phyloP scores from a whole-genome alignment of 2,329 filamentous ascomycete genomes.

The Cladophialophora chaetospira region DNA sequence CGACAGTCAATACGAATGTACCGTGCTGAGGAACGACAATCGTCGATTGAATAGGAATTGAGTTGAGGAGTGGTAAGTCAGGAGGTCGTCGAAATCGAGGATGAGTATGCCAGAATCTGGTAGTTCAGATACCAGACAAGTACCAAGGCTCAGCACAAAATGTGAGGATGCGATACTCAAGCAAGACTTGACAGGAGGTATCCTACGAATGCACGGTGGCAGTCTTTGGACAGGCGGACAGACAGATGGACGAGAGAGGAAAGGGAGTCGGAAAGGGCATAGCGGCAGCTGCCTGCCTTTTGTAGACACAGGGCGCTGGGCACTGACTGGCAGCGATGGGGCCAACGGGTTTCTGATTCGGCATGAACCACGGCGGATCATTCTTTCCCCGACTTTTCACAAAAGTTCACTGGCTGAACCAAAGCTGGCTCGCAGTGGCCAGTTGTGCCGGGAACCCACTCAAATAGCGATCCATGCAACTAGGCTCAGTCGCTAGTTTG shows the following conservation, averaged over 20 bases:
- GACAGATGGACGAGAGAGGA: constrained; percentile 31
- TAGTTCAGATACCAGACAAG: background rate
- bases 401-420: constrained; percentile 2
- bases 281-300: constrained; percentile 32
- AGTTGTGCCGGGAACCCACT: constrained; percentile 1
- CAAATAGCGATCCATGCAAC: background rate
- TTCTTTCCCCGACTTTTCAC: constrained; percentile 27
- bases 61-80: background rate
- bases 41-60: background rate
- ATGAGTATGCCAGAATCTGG: background rate
- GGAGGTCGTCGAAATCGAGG: background rate
- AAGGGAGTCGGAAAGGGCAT: constrained; percentile 33
- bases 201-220: background rate
- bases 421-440: constrained; percentile 5
- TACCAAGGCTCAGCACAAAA: background rate
- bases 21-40: background rate
- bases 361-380: constrained; percentile 17
- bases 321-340: constrained; percentile 14
- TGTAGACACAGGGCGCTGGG: constrained; percentile 26
- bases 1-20: background rate
- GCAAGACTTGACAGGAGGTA: background rate
- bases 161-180: background rate
- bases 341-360: constrained; percentile 10
- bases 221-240: constrained; percentile 7
- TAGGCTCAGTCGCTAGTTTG: constrained; percentile 9